Evolutionary conservation across 2,329 filamentous ascomycete species (phyloP), one percentile per base, ranked within the genome.

Genomic region (Diaporthe sp.): DNA sequence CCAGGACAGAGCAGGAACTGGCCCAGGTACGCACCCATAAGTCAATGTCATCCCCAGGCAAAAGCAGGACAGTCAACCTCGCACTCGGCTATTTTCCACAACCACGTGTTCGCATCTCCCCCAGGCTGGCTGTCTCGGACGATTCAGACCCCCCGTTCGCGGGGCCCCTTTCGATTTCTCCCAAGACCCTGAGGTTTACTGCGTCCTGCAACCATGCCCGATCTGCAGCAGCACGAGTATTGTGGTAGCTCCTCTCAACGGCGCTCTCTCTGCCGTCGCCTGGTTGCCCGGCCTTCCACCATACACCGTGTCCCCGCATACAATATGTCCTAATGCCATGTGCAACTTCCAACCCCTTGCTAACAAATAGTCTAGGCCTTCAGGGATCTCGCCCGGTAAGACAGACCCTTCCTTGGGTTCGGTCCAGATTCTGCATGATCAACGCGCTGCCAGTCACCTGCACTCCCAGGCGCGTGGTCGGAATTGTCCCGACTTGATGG

Each of bases 301-400:
- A 53, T n/a, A 25, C 62, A 39, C 46, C 31, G 46, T 49, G 61
- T 19, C 61, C 61, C 61, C 61, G 42, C 62, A 39, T 15, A 53
- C 22, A 17, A 28, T 34, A 55, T 55, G 31, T 53, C 34, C 65
- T 8, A 34, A 34, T 42, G 65, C 34, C 62, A 51, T 55, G 65
- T 42, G 49, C n/a, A 42, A 55, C 42, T 34, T 42, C 28, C n/a
- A 39, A 39, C 31, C 71, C 73, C 74, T 77, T 74, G 72, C 76
- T 75, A 65, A 75, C 73, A 60, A 25, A 28, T 44, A 79, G 76
- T 82, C 79, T 79, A 83, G 81, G 79, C 81, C 77, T 79, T 82
- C 34, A 79, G 74, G 79, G 81, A 83, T 76, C 81, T 83, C 74
- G 80, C 81, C 62, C 81, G 81, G 81, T 83, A 80, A 60, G 71